These are phyloP conservation scores for Monilinia fructigena DNA, from an alignment of 2,329 filamentous ascomycete genomes.

Conservation along the genomic window DNA sequence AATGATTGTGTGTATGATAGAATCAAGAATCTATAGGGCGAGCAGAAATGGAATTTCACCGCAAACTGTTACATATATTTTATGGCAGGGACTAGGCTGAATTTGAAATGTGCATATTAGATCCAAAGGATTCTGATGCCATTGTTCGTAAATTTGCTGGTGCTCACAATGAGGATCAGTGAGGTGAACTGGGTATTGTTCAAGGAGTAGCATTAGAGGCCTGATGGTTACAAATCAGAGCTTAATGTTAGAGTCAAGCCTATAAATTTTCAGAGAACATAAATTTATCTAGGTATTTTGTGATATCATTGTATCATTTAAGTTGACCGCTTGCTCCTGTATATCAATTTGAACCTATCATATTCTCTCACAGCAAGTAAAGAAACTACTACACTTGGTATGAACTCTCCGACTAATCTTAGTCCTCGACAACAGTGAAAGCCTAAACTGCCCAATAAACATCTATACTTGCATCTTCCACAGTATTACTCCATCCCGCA, in stretches of 20 bases:
- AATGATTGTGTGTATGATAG: constrained; percentile 34
- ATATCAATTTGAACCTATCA: background rate
- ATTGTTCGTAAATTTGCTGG: background rate
- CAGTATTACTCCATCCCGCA: constrained; percentile 51
- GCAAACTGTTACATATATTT: background rate
- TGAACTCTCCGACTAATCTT: background rate
- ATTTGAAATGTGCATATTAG: too few relatives aligned
- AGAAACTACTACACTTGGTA: background rate
- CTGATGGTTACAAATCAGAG: background rate
- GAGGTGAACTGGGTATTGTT: too few relatives aligned
- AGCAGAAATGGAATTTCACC: constrained; percentile 24
- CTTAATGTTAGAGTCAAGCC: background rate
- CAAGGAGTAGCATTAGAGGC: too few relatives aligned
- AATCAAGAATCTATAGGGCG: constrained; percentile 34
- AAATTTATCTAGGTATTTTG: background rate
- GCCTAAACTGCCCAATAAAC: constrained; percentile 55
- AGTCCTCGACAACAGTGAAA: background rate
- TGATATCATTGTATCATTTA: background rate
- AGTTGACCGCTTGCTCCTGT: background rate
- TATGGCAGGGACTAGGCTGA: background rate
- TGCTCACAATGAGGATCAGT: background rate
- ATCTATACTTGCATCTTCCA: constrained; percentile 53
- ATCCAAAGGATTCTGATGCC: too few relatives aligned
- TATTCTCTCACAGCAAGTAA: background rate
- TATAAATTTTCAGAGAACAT: background rate